Evolutionary conservation across 352 stramenopile genomes (phyloP).

Genomic region (Globisporangium sylvaticum): DNA sequence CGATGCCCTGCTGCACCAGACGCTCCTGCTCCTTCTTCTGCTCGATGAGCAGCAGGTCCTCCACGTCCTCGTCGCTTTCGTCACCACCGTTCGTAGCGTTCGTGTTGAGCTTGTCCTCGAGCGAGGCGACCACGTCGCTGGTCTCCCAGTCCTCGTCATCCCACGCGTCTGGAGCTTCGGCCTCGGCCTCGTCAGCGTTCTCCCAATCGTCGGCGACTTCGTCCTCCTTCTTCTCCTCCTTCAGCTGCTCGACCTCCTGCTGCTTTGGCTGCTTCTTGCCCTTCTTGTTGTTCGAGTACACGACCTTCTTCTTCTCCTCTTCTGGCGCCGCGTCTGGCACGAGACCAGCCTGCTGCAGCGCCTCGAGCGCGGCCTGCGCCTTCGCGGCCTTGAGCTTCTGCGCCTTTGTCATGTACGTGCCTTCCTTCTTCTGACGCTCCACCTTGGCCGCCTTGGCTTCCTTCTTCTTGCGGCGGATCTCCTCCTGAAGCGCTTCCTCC

Average conservation of each 20-base stretch:
- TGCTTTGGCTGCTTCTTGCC: conserved; percentile 44
- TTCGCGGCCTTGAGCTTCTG: conserved; percentile 93
- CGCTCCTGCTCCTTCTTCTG: conserved; percentile 93
- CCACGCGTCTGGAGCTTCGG: conserved; percentile 71
- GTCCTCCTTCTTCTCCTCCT: conserved; percentile 45
- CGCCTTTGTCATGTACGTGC: conserved; percentile 99
- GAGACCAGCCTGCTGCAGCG: conserved; percentile 91
- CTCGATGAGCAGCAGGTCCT: conserved; percentile 93
- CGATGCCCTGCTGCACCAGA: conserved; percentile 88
- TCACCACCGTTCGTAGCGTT: conserved; percentile 26
- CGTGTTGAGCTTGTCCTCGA: conserved; percentile 78
- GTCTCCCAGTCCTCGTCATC: conserved; percentile 84
- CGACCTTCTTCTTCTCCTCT: conserved; percentile 90
- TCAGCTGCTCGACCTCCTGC: conserved; percentile 27
- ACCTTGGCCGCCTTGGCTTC: conserved; percentile 84
- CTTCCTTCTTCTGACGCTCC: conserved; percentile 94
- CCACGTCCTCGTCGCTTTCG: conserved; percentile 79
- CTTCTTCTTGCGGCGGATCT: conserved; percentile 76
- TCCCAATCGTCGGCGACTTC: conserved; percentile 76
- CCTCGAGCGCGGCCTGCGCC: conserved; percentile 87
- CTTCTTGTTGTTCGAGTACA: conserved; percentile 88
- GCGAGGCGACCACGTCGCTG: conserved; percentile 67
- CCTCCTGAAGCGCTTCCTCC: conserved; percentile 49
- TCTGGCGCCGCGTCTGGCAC: conserved; percentile 44
- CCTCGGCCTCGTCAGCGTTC: conserved; percentile 41